phyloP scores from a whole-genome alignment of 495 filamentous ascomycete genomes.

The Pseudevernia furfuracea region DNA sequence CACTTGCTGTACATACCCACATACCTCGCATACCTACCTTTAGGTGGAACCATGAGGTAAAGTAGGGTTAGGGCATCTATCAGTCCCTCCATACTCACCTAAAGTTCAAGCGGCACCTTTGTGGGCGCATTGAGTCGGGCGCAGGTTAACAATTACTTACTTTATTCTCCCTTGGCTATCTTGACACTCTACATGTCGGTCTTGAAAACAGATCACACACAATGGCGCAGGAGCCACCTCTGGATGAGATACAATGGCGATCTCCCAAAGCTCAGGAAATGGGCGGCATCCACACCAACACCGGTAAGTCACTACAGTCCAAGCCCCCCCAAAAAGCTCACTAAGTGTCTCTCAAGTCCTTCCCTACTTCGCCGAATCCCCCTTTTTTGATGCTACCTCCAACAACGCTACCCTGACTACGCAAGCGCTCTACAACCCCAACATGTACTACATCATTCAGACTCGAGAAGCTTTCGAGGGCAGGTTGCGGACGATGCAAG shows the following conservation, averaged over 20 bases:
- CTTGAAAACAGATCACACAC: constrained; percentile 5
- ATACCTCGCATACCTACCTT: no score
- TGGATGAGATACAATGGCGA: constrained; percentile 76
- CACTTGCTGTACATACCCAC: no score
- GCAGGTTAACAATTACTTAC: no score
- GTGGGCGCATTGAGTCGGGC: no score
- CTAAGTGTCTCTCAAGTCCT: constrained; percentile 44
- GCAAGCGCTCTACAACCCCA: constrained; percentile 65
- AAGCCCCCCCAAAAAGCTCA: background rate
- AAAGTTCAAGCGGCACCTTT: no score
- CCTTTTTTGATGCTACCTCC: constrained; percentile 83
- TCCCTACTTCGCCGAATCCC: constrained; percentile 82
- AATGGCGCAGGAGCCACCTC: constrained; percentile 47
- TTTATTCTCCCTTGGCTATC: background rate
- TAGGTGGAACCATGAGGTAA: no score
- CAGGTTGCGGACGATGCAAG: constrained; percentile 67
- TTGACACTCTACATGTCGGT: background rate
- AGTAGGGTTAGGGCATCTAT: no score
- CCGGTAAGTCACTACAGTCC: constrained; percentile 19
- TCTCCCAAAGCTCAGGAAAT: constrained; percentile 52
- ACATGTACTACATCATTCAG: constrained; percentile 53
- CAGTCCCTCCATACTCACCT: no score
- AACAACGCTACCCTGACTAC: constrained; percentile 74
- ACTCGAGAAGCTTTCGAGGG: constrained; percentile 76
- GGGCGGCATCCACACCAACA: constrained; percentile 53